Percentiles rank a stretch among this genome's conserved stretches.
Conservation (phyloP, 257 asterid genomes). For the Fraxinus americana region DNA sequence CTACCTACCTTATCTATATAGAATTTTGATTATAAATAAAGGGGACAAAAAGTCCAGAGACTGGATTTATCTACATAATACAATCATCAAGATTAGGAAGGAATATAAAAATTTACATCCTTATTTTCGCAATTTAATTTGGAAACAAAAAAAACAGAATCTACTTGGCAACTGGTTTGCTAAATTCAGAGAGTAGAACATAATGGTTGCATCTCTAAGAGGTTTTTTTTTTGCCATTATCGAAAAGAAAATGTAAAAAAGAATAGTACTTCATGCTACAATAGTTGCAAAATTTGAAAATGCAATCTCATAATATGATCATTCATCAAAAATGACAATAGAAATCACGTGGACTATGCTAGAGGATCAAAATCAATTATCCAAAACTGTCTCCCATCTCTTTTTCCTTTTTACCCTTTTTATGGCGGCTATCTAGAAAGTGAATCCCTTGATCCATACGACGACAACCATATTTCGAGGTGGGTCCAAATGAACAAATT, state of each 20-base stretch:
- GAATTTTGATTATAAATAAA: background rate
- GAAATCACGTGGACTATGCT: background rate
- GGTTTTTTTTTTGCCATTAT: too few relatives aligned
- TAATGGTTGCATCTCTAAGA: background rate
- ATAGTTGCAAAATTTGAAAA: too few relatives aligned
- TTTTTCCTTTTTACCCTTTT: background rate
- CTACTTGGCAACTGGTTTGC: background rate
- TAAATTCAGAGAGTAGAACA: background rate
- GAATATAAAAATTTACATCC: background rate
- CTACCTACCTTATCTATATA: conserved; percentile 52
- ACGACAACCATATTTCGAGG: background rate
- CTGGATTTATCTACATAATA: background rate
- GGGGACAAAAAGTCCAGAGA: background rate
- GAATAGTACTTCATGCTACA: too few relatives aligned
- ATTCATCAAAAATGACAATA: background rate
- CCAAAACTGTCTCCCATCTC: background rate
- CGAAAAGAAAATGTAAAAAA: too few relatives aligned
- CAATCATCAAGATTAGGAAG: background rate
- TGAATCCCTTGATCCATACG: background rate
- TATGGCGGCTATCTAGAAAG: background rate
- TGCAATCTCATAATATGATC: too few relatives aligned
- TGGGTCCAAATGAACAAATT: conserved; percentile 6
- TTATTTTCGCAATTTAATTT: background rate
- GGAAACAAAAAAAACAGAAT: too few relatives aligned
- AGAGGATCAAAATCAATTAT: background rate